Evolutionary conservation across 345 rosid species (phyloP).

Genomic region (Raphanus sativus): DNA sequence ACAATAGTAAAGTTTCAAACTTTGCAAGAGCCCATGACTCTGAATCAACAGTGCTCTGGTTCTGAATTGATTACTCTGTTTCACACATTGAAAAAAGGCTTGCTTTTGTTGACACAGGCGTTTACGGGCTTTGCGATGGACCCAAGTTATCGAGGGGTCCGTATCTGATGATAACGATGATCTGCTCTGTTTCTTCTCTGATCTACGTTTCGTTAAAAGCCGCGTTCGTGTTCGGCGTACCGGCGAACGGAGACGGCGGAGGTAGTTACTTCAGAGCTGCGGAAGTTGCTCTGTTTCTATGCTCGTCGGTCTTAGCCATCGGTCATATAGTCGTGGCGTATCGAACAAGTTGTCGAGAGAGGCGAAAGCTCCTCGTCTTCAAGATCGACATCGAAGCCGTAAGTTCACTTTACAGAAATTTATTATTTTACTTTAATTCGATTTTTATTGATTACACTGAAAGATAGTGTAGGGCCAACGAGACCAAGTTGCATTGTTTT

Average conservation of each 20-base stretch:
- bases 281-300: conserved; percentile 69
- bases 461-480: conserved; percentile 30
- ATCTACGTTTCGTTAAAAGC: conserved; percentile 78
- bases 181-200: conserved; percentile 68
- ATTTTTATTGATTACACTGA: conserved; percentile 12
- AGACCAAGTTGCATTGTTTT: conserved; percentile 24
- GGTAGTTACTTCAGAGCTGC: conserved; percentile 46
- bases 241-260: conserved; percentile 35
- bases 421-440: conserved; percentile 1
- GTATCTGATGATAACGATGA: conserved; percentile 65
- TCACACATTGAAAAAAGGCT: background rate
- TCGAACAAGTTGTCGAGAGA: conserved; percentile 83
- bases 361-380: conserved; percentile 88
- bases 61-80: background rate
- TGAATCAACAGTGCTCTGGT: conserved; percentile 1
- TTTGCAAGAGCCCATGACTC: background rate
- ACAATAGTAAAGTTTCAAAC: background rate
- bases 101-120: conserved; percentile 46
- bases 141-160: conserved; percentile 76
- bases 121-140: conserved; percentile 85
- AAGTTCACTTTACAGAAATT: conserved; percentile 42
- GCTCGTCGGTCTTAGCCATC: conserved; percentile 64
- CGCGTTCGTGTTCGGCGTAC: conserved; percentile 57
- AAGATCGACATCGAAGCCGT: conserved; percentile 97
- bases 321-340: conserved; percentile 78